phyloP scores from a whole-genome alignment of 306 rosid genomes.

The Quercus rubra region DNA sequence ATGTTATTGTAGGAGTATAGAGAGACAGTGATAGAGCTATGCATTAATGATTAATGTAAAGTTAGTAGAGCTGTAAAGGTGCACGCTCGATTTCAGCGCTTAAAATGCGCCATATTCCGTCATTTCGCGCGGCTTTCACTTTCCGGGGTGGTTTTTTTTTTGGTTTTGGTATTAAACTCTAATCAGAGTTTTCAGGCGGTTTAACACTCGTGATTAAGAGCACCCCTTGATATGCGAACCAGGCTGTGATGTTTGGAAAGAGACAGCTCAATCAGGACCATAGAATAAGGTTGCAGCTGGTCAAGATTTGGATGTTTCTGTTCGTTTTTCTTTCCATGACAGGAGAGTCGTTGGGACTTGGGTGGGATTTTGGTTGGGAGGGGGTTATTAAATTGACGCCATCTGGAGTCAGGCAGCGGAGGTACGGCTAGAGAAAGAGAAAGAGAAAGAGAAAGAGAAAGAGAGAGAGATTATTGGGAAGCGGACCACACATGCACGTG shows the following conservation, averaged over 20 bases:
- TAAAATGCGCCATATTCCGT: slow-evolving; percentile 32
- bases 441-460: not conserved
- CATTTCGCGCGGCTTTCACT: slow-evolving; percentile 20
- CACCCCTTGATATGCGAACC: not conserved
- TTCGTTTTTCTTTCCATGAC: no score
- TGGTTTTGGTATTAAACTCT: not conserved
- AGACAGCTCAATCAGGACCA: not conserved
- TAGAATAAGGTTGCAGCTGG: not conserved
- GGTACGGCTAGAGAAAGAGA: not conserved
- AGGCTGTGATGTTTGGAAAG: not conserved
- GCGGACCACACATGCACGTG: slow-evolving; percentile 6
- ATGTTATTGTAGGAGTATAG: not conserved
- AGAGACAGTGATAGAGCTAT: not conserved
- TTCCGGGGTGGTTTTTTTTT: not conserved
- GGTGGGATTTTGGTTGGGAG: not conserved
- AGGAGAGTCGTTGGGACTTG: no score
- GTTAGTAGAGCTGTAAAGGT: not conserved
- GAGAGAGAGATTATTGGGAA: not conserved
- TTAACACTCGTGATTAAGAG: not conserved
- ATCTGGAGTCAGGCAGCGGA: not conserved
- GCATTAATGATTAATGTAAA: not conserved
- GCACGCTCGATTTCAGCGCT: slow-evolving; percentile 63
- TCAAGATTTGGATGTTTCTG: not conserved
- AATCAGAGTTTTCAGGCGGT: no score
- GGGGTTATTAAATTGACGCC: not conserved